Evolutionary conservation across 2,329 filamentous ascomycete species (phyloP), one percentile per base, ranked within the genome.

Genomic region (Bertia moriformis): DNA sequence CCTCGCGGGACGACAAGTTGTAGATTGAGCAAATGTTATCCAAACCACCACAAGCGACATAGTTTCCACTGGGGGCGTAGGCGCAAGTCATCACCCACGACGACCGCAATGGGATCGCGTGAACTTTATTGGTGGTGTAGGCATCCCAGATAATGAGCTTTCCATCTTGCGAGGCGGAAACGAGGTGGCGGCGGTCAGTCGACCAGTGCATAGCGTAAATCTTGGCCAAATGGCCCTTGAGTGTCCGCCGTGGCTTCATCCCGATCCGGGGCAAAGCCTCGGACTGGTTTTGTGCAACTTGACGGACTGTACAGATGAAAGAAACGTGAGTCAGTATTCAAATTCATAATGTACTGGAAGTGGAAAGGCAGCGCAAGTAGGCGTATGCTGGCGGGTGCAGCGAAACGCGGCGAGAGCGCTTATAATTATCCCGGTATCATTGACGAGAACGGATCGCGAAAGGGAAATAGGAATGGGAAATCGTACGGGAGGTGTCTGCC

Each of bases 191-290:
- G 56, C 91, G 79, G 65, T 98, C 91, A 47, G 91, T 98, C 22
- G 91, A 96, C 91, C 91, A 98, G 69, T 98, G 91, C 91, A 98
- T 98, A 53, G 91, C 91, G 63, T 98, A 98, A 54, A 98, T 98
- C 69, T 98, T 98, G 53, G 91, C 91, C 49, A 98, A 67, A 71
- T 98, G 91, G 48, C 91, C 91, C 69, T 96, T 96, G 49, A 98
- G 72, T 38, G 88, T 95, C 54, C 87, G 83, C 69, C 93, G 91
- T 47, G 89, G 84, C 72, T 91, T 93, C 91, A 98, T 96, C 57
- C 78, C 73, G 62, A 93, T 91, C 62, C 83, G 83, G 47, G 89
- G 87, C 52, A 98, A 78, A 49, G 83, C 71, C 60, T 96, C 91
- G 62, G 93, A 89, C 48, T 89, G 82, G 65, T 89, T 83, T 59